phyloP scores from a whole-genome alignment of 1,284 basidiomycete genomes.

The Athelia psychrophila region DNA sequence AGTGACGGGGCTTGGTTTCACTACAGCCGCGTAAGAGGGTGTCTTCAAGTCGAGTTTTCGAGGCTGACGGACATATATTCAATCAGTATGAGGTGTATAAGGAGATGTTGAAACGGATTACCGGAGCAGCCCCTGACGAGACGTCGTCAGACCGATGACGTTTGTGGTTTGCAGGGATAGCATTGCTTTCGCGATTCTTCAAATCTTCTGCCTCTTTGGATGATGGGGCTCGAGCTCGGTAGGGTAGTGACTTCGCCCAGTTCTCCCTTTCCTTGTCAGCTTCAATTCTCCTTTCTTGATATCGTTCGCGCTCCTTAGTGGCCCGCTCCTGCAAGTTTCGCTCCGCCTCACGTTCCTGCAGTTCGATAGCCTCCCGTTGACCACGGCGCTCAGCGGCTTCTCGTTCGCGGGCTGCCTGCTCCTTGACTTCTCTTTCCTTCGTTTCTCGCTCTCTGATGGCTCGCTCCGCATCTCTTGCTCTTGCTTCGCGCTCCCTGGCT shows the following conservation, averaged over 20 bases:
- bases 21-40: constrained; percentile 4
- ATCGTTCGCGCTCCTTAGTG: constrained; percentile 20
- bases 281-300: constrained; percentile 24
- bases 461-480: too few species aligned
- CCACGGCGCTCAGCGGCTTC: too few species aligned
- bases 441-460: too few species aligned
- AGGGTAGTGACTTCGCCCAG: constrained; percentile 14
- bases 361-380: too few species aligned
- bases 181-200: too few species aligned
- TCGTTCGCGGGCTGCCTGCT: too few species aligned
- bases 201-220: too few species aligned
- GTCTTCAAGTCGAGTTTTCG: constrained; percentile 27
- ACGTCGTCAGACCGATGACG: constrained; percentile 30
- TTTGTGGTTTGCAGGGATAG: constrained; percentile 13
- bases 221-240: constrained; percentile 20
- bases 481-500: too few species aligned
- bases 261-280: constrained; percentile 15
- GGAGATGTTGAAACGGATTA: constrained; percentile 15
- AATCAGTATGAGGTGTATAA: constrained; percentile 19
- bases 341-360: too few species aligned
- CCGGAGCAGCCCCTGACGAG: constrained; percentile 15
- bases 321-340: constrained; percentile 7
- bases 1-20: constrained; percentile 19
- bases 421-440: too few species aligned
- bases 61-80: constrained; percentile 34